A percentile compares a stretch with the other conserved stretches of the same genome.
Conservation (phyloP, 176 grass and related monocot genomes). For the Aegilops speltoides region DNA sequence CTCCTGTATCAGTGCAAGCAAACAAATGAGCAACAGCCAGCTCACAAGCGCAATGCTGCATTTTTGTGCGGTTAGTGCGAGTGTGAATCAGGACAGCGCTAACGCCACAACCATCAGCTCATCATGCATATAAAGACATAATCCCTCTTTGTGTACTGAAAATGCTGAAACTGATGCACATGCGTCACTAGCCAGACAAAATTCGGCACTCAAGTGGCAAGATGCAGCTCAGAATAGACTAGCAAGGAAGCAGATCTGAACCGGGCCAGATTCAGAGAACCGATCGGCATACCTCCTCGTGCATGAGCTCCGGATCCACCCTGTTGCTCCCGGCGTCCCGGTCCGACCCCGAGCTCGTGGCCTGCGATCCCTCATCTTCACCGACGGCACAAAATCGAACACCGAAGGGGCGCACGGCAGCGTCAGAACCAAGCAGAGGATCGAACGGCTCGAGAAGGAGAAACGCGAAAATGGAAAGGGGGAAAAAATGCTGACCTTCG, state of each 20-base stretch:
- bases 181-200: slow-evolving; percentile 8
- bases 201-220: neutral
- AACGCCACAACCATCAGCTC: neutral
- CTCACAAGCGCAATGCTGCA: neutral
- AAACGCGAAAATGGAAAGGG: neutral
- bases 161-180: neutral
- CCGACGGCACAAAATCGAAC: neutral
- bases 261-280: neutral
- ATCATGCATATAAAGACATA: neutral
- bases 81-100: neutral
- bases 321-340: neutral
- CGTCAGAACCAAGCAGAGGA: neutral
- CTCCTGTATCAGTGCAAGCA: neutral
- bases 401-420: neutral
- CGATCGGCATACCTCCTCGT: slow-evolving; percentile 28
- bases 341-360: neutral
- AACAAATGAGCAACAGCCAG: neutral
- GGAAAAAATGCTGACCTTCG: slow-evolving; percentile 46
- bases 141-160: neutral
- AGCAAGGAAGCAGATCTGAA: neutral
- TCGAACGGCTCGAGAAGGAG: neutral
- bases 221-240: neutral
- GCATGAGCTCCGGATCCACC: slow-evolving; percentile 4
- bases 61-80: neutral
- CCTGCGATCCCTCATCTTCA: slow-evolving; percentile 35